A percentile compares a stretch with the other conserved stretches of the same genome.
Conservation (phyloP, 495 filamentous ascomycete genomes). For the Trichoderma reesei region DNA sequence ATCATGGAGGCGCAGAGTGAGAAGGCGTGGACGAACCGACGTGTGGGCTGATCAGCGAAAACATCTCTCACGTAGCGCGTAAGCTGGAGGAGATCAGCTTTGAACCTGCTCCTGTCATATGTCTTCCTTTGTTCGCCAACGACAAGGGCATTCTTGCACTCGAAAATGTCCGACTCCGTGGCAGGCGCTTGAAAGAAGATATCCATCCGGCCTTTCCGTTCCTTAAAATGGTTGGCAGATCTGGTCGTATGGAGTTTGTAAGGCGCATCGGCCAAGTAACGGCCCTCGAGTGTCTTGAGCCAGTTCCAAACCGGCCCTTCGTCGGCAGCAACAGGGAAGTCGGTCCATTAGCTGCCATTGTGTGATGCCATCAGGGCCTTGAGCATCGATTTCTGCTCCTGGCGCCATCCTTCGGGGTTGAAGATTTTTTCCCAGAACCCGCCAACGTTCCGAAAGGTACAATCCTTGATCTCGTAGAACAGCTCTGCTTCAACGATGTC, state of each 20-base stretch:
- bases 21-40: constrained; percentile 26
- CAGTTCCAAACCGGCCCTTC: background rate
- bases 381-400: background rate
- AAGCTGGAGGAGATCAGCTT: background rate
- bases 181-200: background rate
- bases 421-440: background rate
- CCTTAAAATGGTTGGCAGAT: background rate
- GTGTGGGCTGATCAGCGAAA: constrained; percentile 13
- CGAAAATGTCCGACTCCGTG: background rate
- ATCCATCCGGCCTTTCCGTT: background rate
- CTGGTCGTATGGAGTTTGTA: background rate
- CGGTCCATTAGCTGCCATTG: background rate
- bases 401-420: background rate
- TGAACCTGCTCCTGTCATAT: background rate
- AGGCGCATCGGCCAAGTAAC: background rate
- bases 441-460: background rate
- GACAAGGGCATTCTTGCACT: background rate
- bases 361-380: background rate
- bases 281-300: background rate
- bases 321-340: background rate
- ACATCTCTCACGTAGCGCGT: constrained; percentile 4
- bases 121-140: background rate
- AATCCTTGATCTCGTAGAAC: background rate
- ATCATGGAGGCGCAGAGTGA: constrained; percentile 19
- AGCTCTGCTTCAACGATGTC: background rate